Conservation (phyloP, 495 filamentous ascomycete species). For the Aspergillus sclerotiicarbonarius region DNA sequence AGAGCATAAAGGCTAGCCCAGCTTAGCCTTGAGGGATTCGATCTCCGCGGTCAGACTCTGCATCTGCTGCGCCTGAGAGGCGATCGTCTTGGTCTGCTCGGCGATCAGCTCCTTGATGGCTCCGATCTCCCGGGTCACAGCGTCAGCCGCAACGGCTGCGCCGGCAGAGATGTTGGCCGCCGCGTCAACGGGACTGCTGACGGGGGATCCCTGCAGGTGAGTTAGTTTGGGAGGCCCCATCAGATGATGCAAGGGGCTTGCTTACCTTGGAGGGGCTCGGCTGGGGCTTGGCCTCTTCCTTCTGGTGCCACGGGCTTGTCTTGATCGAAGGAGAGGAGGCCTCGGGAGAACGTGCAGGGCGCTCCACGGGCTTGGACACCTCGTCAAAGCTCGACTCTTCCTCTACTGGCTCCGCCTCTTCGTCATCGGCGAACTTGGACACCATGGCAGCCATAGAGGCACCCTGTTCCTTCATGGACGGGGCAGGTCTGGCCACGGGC, state of each 20-base stretch:
- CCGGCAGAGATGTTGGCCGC: slow-evolving; percentile 19
- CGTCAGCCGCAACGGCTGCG: slow-evolving; percentile 19
- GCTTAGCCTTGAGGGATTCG: slow-evolving; percentile 45
- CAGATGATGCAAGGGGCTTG: not conserved
- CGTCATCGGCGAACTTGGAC: slow-evolving; percentile 77
- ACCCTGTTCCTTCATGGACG: slow-evolving; percentile 77
- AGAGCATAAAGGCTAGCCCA: slow-evolving; percentile 21
- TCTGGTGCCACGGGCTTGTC: slow-evolving; percentile 33
- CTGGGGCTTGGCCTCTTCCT: slow-evolving; percentile 30
- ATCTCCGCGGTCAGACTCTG: slow-evolving; percentile 45
- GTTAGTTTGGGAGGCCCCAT: not conserved
- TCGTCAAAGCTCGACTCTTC: slow-evolving; percentile 83
- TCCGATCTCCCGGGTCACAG: slow-evolving; percentile 41
- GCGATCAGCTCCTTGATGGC: slow-evolving; percentile 45
- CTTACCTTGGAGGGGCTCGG: slow-evolving; percentile 20
- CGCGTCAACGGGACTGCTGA: slow-evolving; percentile 21
- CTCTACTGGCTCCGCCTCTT: slow-evolving; percentile 53
- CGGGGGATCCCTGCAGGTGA: not conserved
- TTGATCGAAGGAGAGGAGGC: slow-evolving; percentile 35
- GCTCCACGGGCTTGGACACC: slow-evolving; percentile 63
- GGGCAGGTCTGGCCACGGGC: slow-evolving; percentile 52
- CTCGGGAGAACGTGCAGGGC: slow-evolving; percentile 31
- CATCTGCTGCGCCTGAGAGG: slow-evolving; percentile 44
- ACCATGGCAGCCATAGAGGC: slow-evolving; percentile 80
- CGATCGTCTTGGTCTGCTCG: slow-evolving; percentile 46